Base-by-base conservation (phyloP, 2,329 filamentous ascomycete genomes). In the Fusarium hostae region DNA sequence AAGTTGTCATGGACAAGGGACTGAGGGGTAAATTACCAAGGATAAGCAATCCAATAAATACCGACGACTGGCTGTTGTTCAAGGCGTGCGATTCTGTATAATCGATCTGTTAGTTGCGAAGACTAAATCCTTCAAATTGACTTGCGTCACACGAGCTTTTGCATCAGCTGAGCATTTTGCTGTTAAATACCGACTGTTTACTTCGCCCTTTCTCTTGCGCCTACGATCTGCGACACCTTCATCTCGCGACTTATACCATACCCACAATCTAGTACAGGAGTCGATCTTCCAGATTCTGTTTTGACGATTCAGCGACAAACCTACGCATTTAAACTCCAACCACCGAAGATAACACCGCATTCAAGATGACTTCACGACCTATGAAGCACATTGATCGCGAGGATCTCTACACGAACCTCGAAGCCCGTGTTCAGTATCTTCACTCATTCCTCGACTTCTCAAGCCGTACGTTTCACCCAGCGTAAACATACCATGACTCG, bases 371-470 rank as follows among this genome's bases (percentile, higher is more conserved):
- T 44, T 66, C 77, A 68, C 64, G 77, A 57, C 78, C 78, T 24
- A 83, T 83, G 77, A 84, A 90, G 78, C 91, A 93, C 76, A 86
- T 94, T 72, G 88, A 91, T 79, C 89, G 92, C 47, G 89, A 90
- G 79, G 88, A 91, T 44, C 84, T 94, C 9, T 94, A 94, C 80
- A 92, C 89, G 28, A 89, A 88, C 73, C 85, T 94, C 20, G 90
- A 93, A 69, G 86, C 88, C 1, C 86, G 92, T 55, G 88, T 94
- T 65, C 87, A 88, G 56, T 94, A 94, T 70, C 85, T 94, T 3
- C 92, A 94, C 75, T 89, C 89, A 34, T 94, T 94, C 66, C 87
- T 94, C 30, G 92, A 94, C 77, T 94, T 94, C 77, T 90, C 87
- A 74, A 87, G 88, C 66, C 85, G 92, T 93, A 84, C 55, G 89